phyloP scores from a whole-genome alignment of 1,284 basidiomycete genomes.

The Takashimella tepidaria region DNA sequence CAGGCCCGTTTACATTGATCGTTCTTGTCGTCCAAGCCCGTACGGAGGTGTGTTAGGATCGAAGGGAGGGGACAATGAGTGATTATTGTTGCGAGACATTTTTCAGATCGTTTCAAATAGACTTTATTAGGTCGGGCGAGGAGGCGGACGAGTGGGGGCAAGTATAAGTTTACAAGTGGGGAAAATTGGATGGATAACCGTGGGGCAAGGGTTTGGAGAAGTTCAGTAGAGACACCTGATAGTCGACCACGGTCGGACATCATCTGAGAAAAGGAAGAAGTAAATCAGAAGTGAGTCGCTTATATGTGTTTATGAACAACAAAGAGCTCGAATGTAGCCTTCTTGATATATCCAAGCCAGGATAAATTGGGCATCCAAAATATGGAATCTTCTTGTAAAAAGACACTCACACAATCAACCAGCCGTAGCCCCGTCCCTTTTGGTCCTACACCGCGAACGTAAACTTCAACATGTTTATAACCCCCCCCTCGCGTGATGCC shows the following conservation, averaged over 20 bases:
- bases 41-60: conserved; percentile 42
- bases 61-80: conserved; percentile 45
- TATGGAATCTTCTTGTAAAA: no score
- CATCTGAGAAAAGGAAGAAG: conserved; percentile 46
- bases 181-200: conserved; percentile 46
- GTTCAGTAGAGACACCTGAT: conserved; percentile 50
- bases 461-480: conserved; percentile 43
- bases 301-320: neutral
- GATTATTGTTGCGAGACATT: conserved; percentile 48
- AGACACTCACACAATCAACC: conserved; percentile 43
- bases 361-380: no score
- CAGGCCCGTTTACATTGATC: conserved; percentile 40
- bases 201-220: conserved; percentile 51
- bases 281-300: neutral
- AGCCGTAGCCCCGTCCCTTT: conserved; percentile 42
- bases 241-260: conserved; percentile 51
- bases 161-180: conserved; percentile 47
- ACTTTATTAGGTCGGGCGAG: conserved; percentile 53
- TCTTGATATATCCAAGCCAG: no score
- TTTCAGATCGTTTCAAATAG: conserved; percentile 49
- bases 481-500: conserved; percentile 46
- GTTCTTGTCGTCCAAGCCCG: conserved; percentile 47
- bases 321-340: no score
- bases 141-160: conserved; percentile 49
- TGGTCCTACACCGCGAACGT: conserved; percentile 41